Conservation (phyloP, 345 rosid species). For the Hibiscus mutabilis region DNA sequence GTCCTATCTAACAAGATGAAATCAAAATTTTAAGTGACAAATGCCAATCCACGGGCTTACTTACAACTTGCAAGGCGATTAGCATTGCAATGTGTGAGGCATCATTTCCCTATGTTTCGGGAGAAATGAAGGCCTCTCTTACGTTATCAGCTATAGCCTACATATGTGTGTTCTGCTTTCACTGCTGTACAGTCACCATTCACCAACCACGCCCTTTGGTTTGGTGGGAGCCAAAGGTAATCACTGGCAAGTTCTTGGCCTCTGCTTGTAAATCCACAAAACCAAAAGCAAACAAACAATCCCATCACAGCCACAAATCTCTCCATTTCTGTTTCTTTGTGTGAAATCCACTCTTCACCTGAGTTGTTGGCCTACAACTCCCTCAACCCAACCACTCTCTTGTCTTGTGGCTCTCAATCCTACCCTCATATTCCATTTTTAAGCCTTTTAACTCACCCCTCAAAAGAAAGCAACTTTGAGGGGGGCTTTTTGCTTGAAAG, state of each 20-base stretch:
- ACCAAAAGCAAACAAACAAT: background rate
- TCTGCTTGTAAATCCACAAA: background rate
- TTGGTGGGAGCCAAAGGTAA: background rate
- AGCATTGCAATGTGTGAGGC: background rate
- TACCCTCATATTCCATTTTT: background rate
- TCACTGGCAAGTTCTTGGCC: background rate
- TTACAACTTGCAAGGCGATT: background rate
- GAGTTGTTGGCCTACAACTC: background rate
- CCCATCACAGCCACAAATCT: background rate
- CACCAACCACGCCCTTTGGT: background rate
- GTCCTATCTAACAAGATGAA: no score
- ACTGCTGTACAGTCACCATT: background rate
- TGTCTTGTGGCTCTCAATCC: slow-evolving; percentile 10
- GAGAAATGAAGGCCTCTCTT: background rate
- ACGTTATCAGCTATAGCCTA: background rate
- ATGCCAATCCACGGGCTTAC: background rate
- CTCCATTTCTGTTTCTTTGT: background rate
- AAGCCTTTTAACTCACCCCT: background rate
- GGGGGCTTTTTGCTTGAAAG: background rate
- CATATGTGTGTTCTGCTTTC: background rate
- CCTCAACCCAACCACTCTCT: slow-evolving; percentile 1
- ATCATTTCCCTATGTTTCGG: background rate
- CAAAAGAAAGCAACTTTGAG: background rate
- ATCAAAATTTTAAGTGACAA: background rate
- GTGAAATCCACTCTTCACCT: background rate